Base-by-base conservation (phyloP, 306 rosid species). In the Castanopsis chinensis region DNA sequence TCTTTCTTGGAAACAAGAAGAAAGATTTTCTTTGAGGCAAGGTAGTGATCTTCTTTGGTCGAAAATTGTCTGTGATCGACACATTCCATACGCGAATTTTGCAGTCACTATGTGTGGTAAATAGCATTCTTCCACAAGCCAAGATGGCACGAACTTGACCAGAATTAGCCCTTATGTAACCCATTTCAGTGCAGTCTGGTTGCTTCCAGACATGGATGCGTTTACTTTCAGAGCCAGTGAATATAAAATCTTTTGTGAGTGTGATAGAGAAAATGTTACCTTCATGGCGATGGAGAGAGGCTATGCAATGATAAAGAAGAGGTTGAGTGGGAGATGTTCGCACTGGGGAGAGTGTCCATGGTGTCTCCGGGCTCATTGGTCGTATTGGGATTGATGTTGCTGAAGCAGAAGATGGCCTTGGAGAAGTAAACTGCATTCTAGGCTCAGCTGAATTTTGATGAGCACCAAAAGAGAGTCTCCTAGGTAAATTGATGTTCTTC, bases 281-380 rank as follows among this genome's bases (percentile, higher is more conserved):
- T 75, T 88, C 89, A 5, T 82, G 85, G 67, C 88, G 88, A 79
- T 88, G 91, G 27, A 88, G 88, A 41, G 91, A 88, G 21, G 91
- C 88, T 51, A 88, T 85, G 88, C 91, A 88, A 33, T 85, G 88
- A 78, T 85, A 88, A 58, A 88, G 81, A 41, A 83, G 83, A 13
- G 83, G 86, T 19, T 78, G 86, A 1, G 80, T 32, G 13, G 87
- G 83, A 49, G 81, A 72, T 13, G 83, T 76, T 13, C 86, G 76
- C 17, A 81, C 77, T 0, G 85, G 86, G 23, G 87, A 83, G 51
- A 83, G 80, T 53, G 84, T 75, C 87, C 87, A 72, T 12, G 88
- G 85, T 0, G 83, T 85, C 80, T 82, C 82, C 0, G 87, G 88
- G 63, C 85, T 85, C 79, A 75, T 72, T 41, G 89, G 83, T 53